phyloP scores from a whole-genome alignment of 805 yeast species.

The Wickerhamiella alocasiicola region DNA sequence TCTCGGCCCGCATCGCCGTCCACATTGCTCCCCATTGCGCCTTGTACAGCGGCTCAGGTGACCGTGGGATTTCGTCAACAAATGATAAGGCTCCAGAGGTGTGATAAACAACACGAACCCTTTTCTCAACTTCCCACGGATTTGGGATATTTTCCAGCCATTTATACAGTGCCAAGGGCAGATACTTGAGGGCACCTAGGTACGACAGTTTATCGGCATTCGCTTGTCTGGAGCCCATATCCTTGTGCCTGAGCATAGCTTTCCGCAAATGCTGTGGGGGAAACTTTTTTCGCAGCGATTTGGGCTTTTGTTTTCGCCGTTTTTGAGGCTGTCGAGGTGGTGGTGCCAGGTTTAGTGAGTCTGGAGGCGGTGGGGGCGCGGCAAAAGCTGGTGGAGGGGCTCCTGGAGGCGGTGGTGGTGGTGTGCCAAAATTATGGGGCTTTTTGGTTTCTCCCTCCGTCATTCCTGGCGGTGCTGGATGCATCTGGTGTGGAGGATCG shows the following conservation, averaged over 20 bases:
- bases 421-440: too few species aligned
- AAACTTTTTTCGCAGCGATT: slow-evolving; percentile 53
- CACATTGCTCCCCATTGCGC: slow-evolving; percentile 96
- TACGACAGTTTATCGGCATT: slow-evolving; percentile 78
- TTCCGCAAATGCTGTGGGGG: slow-evolving; percentile 89
- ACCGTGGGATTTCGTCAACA: slow-evolving; percentile 85
- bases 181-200: slow-evolving; percentile 79
- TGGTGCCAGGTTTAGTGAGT: slow-evolving; percentile 3
- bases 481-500: too few species aligned
- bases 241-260: slow-evolving; percentile 72
- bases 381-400: slow-evolving; percentile 1
- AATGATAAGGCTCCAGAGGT: slow-evolving; percentile 88
- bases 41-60: slow-evolving; percentile 76
- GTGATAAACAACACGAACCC: slow-evolving; percentile 82
- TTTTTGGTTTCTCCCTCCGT: too few species aligned
- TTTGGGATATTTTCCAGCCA: slow-evolving; percentile 93
- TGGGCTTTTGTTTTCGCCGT: slow-evolving; percentile 23
- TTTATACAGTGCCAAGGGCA: slow-evolving; percentile 91
- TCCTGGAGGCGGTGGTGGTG: slow-evolving; percentile 15
- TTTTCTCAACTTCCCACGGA: slow-evolving; percentile 88
- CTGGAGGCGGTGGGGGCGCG: neutral
- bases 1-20: slow-evolving; percentile 88
- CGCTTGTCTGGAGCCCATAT: slow-evolving; percentile 64
- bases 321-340: neutral
- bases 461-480: too few species aligned